Evolutionary conservation across 176 grass and related monocot genomes (phyloP), one percentile per base, ranked within the genome.

Genomic region (Musa acuminata): DNA sequence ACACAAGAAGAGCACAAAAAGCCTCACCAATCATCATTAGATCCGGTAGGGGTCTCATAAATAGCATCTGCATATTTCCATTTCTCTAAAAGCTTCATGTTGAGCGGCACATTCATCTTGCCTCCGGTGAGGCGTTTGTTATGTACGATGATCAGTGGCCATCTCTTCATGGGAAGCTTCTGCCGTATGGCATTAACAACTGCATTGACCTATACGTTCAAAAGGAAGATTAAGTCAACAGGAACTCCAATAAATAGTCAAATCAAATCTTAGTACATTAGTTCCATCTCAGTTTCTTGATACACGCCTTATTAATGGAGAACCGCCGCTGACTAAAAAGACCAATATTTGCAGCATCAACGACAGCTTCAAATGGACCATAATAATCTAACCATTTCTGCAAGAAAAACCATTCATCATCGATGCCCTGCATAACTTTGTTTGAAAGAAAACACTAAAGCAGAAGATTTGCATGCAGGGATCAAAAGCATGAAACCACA

Each of bases 21-120:
- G 13, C 35, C 86, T 82, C 82, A 92, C 90, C 90, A 92, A 67
- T 92, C 90, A 82, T 92, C 86, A 66, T 92, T 92, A 74, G 86
- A 89, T n/a, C 79, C 72, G 67, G 84, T 92, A 76, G 90, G 90
- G 48, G 90, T 92, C 72, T 80, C 81, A 82, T 89, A 92, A 62
- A 92, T 70, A 82, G 84, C 80, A 92, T 78, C 66, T 71, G 72
- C 76, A 69, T 81, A 76, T 75, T 81, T 87, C 89, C 89, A 91
- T 73, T 87, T 87, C 29, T 81, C 70, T 19, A 83, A 81, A 53
- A 87, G 48, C 74, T 85, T 91, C 2, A 64, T 50, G 75, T 70
- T 81, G 14, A 67, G 16, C 76, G 80, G 83, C 67, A 81, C 84
- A 49, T 69, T 79, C 77, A 87, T 83, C 52, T 10, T 79, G 51